phyloP scores from a whole-genome alignment of 768 basidiomycete species.

The Russula vinacea region DNA sequence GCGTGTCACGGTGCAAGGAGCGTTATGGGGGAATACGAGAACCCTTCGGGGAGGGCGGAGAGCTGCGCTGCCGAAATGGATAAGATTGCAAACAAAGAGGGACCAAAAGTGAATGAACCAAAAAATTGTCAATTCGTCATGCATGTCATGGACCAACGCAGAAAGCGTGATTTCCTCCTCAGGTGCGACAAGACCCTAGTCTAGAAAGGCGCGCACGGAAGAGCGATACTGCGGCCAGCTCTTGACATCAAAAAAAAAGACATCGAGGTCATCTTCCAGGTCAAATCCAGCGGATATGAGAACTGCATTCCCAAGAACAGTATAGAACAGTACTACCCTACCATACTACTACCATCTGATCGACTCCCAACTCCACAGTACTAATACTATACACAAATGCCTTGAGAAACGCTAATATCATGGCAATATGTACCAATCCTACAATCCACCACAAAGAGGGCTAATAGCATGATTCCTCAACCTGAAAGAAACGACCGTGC shows the following conservation, averaged over 20 bases:
- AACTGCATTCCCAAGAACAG: neutral
- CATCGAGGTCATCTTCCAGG: constrained; percentile 45
- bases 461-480: no score
- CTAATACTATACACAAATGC: no score
- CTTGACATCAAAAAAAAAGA: constrained; percentile 11
- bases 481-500: no score
- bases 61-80: constrained; percentile 47
- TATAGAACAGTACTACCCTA: no score
- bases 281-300: constrained; percentile 72
- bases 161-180: constrained; percentile 29
- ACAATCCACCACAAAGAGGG: no score
- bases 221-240: neutral
- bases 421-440: no score
- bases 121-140: no score
- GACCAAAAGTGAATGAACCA: constrained; percentile 23
- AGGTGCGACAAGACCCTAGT: no score
- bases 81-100: neutral
- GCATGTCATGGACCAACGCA: constrained; percentile 38
- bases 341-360: no score
- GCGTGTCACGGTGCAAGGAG: constrained; percentile 42
- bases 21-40: constrained; percentile 64
- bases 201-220: neutral
- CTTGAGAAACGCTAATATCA: no score
- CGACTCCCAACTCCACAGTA: no score
- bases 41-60: constrained; percentile 60